Conservation (phyloP, 208 protist genomes). For the Naegleria fowleri region DNA sequence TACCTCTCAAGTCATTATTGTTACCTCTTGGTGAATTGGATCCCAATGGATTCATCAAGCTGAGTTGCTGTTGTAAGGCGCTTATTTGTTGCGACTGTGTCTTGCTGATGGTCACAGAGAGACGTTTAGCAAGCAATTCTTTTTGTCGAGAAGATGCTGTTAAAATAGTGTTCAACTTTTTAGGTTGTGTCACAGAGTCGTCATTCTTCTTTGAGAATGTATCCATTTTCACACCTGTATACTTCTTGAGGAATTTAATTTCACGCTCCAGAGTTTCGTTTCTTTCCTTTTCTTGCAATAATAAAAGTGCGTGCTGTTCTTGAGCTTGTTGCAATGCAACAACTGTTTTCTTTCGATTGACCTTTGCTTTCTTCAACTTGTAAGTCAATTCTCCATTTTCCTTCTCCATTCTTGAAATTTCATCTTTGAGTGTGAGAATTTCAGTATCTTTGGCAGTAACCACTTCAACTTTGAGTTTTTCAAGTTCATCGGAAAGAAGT, state of each 20-base stretch:
- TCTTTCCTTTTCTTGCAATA: background rate
- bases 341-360: background rate
- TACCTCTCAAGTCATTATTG: background rate
- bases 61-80: background rate
- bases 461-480: background rate
- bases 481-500: background rate
- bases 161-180: background rate
- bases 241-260: constrained; percentile 5
- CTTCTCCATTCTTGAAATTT: background rate
- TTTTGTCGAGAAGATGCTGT: background rate
- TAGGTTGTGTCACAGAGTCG: background rate
- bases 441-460: background rate
- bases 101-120: background rate
- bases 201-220: background rate
- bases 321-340: background rate
- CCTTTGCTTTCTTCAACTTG: background rate
- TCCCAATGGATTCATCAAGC: too few species aligned
- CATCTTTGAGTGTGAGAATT: background rate
- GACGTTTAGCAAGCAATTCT: background rate
- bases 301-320: background rate
- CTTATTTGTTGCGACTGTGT: background rate
- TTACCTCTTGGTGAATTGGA: too few species aligned
- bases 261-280: background rate
- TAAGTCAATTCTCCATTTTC: background rate
- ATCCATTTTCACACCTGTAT: background rate